Evolutionary conservation across 805 yeast species (phyloP), one percentile per base, ranked within the genome.

Genomic region (Millerozyma miso): DNA sequence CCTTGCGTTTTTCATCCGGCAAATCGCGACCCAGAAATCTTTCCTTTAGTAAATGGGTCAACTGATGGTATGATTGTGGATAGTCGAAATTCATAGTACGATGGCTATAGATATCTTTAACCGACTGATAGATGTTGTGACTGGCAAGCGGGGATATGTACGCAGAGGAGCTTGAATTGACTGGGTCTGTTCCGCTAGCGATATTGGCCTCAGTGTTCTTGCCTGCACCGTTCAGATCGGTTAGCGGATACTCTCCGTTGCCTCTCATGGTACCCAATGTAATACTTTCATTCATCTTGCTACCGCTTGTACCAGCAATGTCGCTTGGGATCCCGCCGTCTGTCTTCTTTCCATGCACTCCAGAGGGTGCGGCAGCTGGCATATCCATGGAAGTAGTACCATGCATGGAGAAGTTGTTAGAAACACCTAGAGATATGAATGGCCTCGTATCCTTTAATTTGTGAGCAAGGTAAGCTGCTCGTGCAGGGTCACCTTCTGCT

Each of bases 31-130:
- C 90, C 53, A 60, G 60, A 74, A 81, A 81, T 44, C 87, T 55
- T 38, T 58, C 58, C 49, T 76, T 77, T 46, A 81, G 62, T 50
- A 81, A 81, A 19, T 68, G 60, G 35, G 82, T 80, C 42, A 81
- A 67, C 18, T 76, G 76, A 58, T 81, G 86, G 55, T 80, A 81
- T 39, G 80, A 80, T 47, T 69, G 73, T 3, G 87, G 84, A 54
- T 81, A 81, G 47, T 79, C 80, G 52, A 78, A 81, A 40, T 81
- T 74, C 41, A 70, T 70, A 40, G 66, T 62, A 51, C 52, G 73
- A 61, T 58, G 75, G 42, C 64, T 61, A 63, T 61, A 79, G 58
- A 67, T 77, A 67, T 68, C 81, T 63, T 45, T 80, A 54, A 58
- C 74, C 36, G 76, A 60, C 68, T 77, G 60, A 46, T 79, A 77